Evolutionary conservation across 2,329 filamentous ascomycete genomes (phyloP).

Genomic region (Cryphonectria naterciae): DNA sequence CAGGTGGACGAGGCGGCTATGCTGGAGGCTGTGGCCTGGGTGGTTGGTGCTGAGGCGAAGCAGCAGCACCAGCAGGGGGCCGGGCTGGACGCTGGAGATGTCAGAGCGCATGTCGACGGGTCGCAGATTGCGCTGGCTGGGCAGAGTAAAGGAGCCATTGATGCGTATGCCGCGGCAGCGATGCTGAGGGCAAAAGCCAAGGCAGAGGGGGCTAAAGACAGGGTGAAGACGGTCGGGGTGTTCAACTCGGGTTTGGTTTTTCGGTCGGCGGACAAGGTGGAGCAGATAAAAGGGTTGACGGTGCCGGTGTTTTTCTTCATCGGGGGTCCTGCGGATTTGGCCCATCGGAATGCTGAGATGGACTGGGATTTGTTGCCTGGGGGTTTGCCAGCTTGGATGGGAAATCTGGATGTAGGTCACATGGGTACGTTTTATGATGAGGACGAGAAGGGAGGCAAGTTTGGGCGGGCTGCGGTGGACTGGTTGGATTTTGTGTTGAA

Average conservation of each 20-base stretch:
- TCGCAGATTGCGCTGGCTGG: slow-evolving; percentile 11
- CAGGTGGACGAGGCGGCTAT: slow-evolving; percentile 8
- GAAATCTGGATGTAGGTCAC: slow-evolving; percentile 11
- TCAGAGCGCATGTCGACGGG: slow-evolving; percentile 3
- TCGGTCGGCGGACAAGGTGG: background rate
- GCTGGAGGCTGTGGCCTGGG: slow-evolving; percentile 16
- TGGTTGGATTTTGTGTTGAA: slow-evolving; percentile 11
- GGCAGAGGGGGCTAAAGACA: background rate
- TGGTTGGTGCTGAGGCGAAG: background rate
- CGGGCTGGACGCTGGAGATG: background rate
- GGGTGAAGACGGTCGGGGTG: slow-evolving; percentile 6
- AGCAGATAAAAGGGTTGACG: slow-evolving; percentile 6
- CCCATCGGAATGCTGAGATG: slow-evolving; percentile 10
- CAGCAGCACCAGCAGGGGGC: background rate
- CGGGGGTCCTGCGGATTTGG: slow-evolving; percentile 11
- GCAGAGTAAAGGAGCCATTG: slow-evolving; percentile 12
- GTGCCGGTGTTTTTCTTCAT: slow-evolving; percentile 3
- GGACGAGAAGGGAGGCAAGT: background rate
- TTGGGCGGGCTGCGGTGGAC: slow-evolving; percentile 16
- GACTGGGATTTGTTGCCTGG: slow-evolving; percentile 9
- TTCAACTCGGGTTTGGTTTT: slow-evolving; percentile 14
- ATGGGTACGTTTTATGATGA: slow-evolving; percentile 14
- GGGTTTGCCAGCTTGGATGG: slow-evolving; percentile 12
- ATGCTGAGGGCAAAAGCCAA: background rate
- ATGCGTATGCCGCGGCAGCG: slow-evolving; percentile 11